Conservation (phyloP, 2,329 filamentous ascomycete species). For the Macrophomina phaseolina region DNA sequence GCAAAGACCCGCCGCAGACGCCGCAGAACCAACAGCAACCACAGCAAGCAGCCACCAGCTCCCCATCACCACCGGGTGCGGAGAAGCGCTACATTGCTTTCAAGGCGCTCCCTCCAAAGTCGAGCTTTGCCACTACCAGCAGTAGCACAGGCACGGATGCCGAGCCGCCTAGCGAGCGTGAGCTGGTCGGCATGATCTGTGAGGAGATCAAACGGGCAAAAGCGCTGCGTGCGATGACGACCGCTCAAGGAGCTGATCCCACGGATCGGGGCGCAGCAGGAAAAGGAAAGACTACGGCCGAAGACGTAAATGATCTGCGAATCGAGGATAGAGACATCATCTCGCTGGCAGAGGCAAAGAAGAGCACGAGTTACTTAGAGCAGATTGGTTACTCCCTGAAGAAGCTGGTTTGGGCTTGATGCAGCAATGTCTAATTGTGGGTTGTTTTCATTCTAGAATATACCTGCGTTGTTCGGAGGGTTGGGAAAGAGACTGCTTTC, state of each 20-base stretch:
- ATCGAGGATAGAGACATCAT: constrained; percentile 75
- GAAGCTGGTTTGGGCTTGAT: constrained; percentile 83
- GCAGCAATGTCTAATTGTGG: not conserved
- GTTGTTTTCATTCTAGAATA: not conserved
- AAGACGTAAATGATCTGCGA: constrained; percentile 35
- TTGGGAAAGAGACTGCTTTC: not conserved
- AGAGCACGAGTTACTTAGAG: constrained; percentile 84
- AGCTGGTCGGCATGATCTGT: constrained; percentile 69
- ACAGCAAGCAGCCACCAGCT: constrained; percentile 30
- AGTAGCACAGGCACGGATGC: constrained; percentile 34
- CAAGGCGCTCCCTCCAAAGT: constrained; percentile 60
- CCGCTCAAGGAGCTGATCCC: constrained; percentile 34
- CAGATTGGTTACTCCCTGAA: constrained; percentile 88
- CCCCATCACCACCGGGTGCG: constrained; percentile 26
- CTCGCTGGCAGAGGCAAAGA: constrained; percentile 81
- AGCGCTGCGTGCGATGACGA: constrained; percentile 49
- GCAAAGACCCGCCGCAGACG: not conserved
- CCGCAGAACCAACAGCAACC: constrained; percentile 32
- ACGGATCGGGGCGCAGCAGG: constrained; percentile 41
- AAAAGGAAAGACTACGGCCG: constrained; percentile 34
- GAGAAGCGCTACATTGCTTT: constrained; percentile 56
- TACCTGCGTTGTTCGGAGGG: not conserved
- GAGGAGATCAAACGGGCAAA: constrained; percentile 75
- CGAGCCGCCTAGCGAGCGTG: constrained; percentile 52
- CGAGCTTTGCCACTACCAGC: constrained; percentile 41